Conservation (phyloP, 768 basidiomycete species). For the Leucocoprinus leucothites region DNA sequence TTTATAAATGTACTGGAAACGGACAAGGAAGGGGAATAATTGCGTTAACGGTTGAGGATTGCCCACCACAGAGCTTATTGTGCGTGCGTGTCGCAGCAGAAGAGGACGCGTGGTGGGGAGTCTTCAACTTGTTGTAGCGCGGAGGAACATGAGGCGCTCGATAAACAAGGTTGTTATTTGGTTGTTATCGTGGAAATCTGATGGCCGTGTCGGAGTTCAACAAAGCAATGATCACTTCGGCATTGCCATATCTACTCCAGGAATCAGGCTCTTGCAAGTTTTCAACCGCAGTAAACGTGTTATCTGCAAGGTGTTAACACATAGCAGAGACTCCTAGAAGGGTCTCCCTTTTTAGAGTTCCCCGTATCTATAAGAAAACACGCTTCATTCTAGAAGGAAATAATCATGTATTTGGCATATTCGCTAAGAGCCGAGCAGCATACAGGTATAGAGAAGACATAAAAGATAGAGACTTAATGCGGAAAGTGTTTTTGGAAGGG, state of each 20-base stretch:
- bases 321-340: too few species aligned
- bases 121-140: slow-evolving; percentile 10
- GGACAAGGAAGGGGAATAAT: background rate
- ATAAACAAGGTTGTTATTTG: slow-evolving; percentile 5
- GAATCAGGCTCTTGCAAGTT: background rate
- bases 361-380: background rate
- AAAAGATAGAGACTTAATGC: slow-evolving; percentile 1
- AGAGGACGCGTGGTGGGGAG: slow-evolving; percentile 9
- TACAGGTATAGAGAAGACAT: slow-evolving; percentile 4
- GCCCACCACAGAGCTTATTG: slow-evolving; percentile 8
- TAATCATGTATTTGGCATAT: slow-evolving; percentile 4
- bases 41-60: slow-evolving; percentile 6
- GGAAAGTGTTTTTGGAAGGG: background rate
- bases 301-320: background rate
- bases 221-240: background rate
- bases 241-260: background rate
- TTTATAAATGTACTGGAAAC: background rate
- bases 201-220: slow-evolving; percentile 6
- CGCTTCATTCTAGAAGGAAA: background rate
- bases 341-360: background rate
- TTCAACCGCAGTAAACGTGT: background rate
- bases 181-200: slow-evolving; percentile 10
- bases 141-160: slow-evolving; percentile 1
- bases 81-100: background rate
- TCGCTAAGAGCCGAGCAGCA: background rate